A percentile compares a stretch with the other conserved stretches of the same genome.
Conservation (phyloP, 306 rosid species). For the Gastrolobium bilobum region DNA sequence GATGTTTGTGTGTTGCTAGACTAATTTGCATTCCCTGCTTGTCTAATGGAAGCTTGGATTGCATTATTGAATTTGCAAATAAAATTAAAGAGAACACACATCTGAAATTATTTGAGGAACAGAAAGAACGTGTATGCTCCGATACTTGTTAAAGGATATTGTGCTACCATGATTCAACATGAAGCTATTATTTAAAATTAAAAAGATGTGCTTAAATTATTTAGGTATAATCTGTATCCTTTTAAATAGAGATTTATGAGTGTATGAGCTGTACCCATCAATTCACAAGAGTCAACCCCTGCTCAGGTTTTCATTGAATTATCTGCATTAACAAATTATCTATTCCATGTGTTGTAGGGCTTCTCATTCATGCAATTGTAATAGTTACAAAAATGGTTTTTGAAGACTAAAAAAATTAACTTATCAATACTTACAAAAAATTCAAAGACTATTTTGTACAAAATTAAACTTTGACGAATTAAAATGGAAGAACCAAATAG, state of each 20-base stretch:
- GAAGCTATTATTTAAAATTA: not conserved
- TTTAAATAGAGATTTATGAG: not conserved
- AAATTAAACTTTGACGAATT: no score
- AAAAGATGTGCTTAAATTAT: not conserved
- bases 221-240: no score
- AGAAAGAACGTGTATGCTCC: not conserved
- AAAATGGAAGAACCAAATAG: no score
- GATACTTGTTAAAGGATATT: constrained; percentile 22
- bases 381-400: no score
- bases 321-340: not conserved
- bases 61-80: not conserved
- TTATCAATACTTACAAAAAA: no score
- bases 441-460: no score
- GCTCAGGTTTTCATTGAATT: not conserved
- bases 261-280: not conserved
- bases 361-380: no score
- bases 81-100: not conserved
- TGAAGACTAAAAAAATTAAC: no score
- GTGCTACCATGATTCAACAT: constrained; percentile 23
- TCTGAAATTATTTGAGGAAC: constrained; percentile 22
- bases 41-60: not conserved
- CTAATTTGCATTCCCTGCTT: no score
- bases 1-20: no score
- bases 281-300: not conserved
- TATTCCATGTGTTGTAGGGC: no score